Evolutionary conservation across 108 stramenopile genomes (phyloP).

Genomic region (Discostella stelligeroides): DNA sequence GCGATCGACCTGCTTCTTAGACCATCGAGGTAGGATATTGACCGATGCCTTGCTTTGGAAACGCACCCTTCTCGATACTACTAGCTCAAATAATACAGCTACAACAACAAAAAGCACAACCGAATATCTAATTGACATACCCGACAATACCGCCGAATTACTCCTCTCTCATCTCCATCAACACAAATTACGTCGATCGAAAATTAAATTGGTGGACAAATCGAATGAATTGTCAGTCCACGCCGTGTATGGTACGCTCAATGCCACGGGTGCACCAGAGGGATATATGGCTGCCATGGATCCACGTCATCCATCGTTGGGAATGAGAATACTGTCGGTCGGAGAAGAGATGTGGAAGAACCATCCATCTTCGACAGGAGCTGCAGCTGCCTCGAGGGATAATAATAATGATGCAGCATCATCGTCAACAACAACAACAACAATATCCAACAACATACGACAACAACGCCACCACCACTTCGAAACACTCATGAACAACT

Average conservation of each 20-base stretch:
- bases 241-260: conserved; percentile 80
- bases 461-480: conserved; percentile 28
- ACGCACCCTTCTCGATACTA: conserved; percentile 8
- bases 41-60: conserved; percentile 88
- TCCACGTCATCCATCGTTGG: conserved; percentile 85
- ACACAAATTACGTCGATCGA: conserved; percentile 73
- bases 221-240: conserved; percentile 64
- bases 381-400: too few relatives aligned
- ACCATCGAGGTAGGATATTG: conserved; percentile 81
- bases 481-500: conserved; percentile 54
- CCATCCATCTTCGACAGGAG: neutral
- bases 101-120: conserved; percentile 3
- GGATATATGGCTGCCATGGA: conserved; percentile 76
- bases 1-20: conserved; percentile 76
- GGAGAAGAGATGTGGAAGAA: conserved; percentile 30
- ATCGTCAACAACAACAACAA: neutral
- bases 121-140: conserved; percentile 80
- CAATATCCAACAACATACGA: neutral
- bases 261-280: conserved; percentile 63
- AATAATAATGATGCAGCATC: conserved; percentile 7
- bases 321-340: conserved; percentile 70
- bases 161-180: conserved; percentile 67
- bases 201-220: conserved; percentile 63
- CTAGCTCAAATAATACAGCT: neutral
- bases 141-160: conserved; percentile 58